These are phyloP conservation scores for Cryptococcus hybrid DNA, from an alignment of 1,284 basidiomycete species.

Conservation along the genomic window DNA sequence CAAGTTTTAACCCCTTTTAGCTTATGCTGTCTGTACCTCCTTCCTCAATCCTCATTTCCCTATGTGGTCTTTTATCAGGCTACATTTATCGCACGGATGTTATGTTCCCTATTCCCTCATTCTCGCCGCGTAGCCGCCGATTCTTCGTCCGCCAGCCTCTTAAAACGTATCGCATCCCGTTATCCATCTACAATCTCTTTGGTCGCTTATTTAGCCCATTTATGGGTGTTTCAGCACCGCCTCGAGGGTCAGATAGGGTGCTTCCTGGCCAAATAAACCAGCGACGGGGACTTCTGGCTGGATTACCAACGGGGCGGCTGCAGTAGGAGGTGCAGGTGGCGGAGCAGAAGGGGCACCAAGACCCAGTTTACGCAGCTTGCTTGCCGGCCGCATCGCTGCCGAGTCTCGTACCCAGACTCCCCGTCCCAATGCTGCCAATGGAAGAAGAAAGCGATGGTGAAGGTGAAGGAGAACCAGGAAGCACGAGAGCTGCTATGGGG, in stretches of 20 bases:
- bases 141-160: slow-evolving; percentile 48
- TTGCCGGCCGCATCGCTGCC: slow-evolving; percentile 2
- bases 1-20: slow-evolving; percentile 49
- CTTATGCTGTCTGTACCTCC: slow-evolving; percentile 66
- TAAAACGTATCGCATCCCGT: slow-evolving; percentile 70
- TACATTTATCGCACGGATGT: slow-evolving; percentile 76
- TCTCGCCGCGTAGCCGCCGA: slow-evolving; percentile 27
- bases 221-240: slow-evolving; percentile 59
- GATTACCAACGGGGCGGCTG: not conserved
- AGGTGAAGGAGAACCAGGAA: slow-evolving; percentile 16
- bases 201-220: slow-evolving; percentile 60
- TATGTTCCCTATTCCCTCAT: slow-evolving; percentile 48
- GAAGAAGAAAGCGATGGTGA: not conserved
- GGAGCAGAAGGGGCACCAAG: not conserved
- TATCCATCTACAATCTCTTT: slow-evolving; percentile 56
- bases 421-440: not conserved
- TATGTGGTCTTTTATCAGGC: slow-evolving; percentile 68
- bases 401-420: not conserved
- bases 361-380: slow-evolving; percentile 1
- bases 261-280: slow-evolving; percentile 56
- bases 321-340: not conserved
- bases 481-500: slow-evolving; percentile 59
- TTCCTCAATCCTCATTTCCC: slow-evolving; percentile 60
- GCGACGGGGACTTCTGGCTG: slow-evolving; percentile 1
- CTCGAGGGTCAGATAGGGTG: slow-evolving; percentile 58